Evolutionary conservation across 2,329 filamentous ascomycete genomes (phyloP), one percentile per base, ranked within the genome.

Genomic region (Bipolaris sorokiniana): DNA sequence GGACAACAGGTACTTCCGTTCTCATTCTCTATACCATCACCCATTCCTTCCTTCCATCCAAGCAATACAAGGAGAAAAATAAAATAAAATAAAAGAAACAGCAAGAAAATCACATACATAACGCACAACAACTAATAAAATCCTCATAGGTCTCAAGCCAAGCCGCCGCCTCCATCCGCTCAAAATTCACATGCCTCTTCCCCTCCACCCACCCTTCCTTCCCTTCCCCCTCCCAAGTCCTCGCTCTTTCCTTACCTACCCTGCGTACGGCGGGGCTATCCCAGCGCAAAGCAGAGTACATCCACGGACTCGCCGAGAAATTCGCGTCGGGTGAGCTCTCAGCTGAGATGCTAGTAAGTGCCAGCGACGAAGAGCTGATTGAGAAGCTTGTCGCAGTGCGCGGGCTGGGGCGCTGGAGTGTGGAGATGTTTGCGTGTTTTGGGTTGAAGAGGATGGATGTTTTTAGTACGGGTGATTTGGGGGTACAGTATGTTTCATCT

Each of bases 201-300:
- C 74, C 79, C 34, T 68, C 77, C 5, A 71, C 62, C 33, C 67
- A 47, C 58, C 66, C 49, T 42, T 66, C 63, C 45, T 98, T 97
- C 70, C 94, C 94, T 0, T 84, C 86, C 0, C 94, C 95, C 0
- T 84, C 86, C 0, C 83, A 91, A 63, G 91, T 98, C 7, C 84
- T 86, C 0, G 74, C 79, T 7, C 84, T 82, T 48, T 78, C 88
- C 16, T 37, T 74, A 7, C 79, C 97, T 31, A 84, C 79, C 3
- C 84, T 99, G 7, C 89, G 94, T 28, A 89, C 89, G 7, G 95
- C 94, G 0, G 95, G 95, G 0, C 84, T 99, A 48, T 97, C 92
- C 3, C 90, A 96, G 78, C 87, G 95, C 56, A 99, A 99, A 79
- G 95, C 95, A 45, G 95, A 98, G 79, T 99, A 99, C 77, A 87